Conservation (phyloP, 495 filamentous ascomycete species). For the Cairneyella variabilis region DNA sequence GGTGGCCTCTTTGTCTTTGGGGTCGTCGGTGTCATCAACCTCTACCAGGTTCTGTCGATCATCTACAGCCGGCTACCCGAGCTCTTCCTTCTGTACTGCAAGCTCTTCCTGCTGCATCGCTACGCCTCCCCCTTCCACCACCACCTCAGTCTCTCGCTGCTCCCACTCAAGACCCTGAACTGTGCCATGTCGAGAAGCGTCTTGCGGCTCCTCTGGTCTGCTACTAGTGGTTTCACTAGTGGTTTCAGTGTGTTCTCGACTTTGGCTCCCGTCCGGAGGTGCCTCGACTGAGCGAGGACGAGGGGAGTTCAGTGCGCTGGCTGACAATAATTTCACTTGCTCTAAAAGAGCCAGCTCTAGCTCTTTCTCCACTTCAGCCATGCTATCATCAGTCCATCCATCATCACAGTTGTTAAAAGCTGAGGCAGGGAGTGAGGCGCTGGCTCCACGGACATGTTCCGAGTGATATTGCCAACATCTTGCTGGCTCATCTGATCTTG, state of each 20-base stretch:
- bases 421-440: conserved; percentile 7
- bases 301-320: conserved; percentile 3
- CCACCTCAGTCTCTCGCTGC: conserved; percentile 9
- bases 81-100: conserved; percentile 12
- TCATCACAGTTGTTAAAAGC: conserved; percentile 14
- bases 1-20: conserved; percentile 15
- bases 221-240: background rate
- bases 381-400: conserved; percentile 18
- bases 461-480: conserved; percentile 14
- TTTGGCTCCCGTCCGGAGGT: conserved; percentile 10
- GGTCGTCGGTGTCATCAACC: conserved; percentile 2
- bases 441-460: conserved; percentile 6
- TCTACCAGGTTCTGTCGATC: conserved; percentile 17
- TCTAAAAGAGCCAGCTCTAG: conserved; percentile 16
- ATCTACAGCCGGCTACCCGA: conserved; percentile 10
- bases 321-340: conserved; percentile 10
- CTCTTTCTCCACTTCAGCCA: conserved; percentile 18
- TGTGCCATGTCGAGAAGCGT: conserved; percentile 7
- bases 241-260: conserved; percentile 8
- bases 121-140: conserved; percentile 1
- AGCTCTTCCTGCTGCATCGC: conserved; percentile 1
- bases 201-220: conserved; percentile 7
- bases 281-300: conserved; percentile 1
- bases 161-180: background rate
- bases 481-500: conserved; percentile 21